A percentile compares a stretch with the other conserved stretches of the same genome.
Conservation (phyloP, 2,329 filamentous ascomycete genomes). For the Chaetomium sp. region DNA sequence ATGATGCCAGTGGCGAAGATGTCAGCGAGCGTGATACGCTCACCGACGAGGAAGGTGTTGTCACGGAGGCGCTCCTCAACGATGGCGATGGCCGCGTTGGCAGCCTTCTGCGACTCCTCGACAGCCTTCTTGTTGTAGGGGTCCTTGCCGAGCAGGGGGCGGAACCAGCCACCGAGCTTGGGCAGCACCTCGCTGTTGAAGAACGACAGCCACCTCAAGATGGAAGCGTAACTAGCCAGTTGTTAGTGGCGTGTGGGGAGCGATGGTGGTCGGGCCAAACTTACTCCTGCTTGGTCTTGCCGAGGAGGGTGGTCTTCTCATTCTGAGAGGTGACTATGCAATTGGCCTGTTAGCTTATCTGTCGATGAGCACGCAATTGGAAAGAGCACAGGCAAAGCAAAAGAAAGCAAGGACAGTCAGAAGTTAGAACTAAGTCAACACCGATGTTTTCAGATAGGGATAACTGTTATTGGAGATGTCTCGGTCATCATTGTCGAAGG, state of each 20-base stretch:
- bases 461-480: constrained; percentile 78
- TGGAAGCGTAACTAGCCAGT: constrained; percentile 69
- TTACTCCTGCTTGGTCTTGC: constrained; percentile 99
- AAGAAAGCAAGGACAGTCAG: constrained; percentile 46
- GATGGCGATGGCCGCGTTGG: constrained; percentile 61
- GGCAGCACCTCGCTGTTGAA: constrained; percentile 82
- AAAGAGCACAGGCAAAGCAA: constrained; percentile 24
- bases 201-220: constrained; percentile 97
- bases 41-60: constrained; percentile 96
- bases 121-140: constrained; percentile 98
- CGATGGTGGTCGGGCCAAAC: constrained; percentile 23
- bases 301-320: constrained; percentile 98
- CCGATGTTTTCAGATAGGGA: constrained; percentile 85
- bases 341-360: constrained; percentile 18
- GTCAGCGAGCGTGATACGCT: constrained; percentile 95
- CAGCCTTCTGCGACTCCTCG: constrained; percentile 67
- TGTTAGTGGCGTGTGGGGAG: constrained; percentile 3
- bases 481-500: constrained; percentile 57
- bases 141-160: constrained; percentile 71
- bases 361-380: constrained; percentile 22
- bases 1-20: constrained; percentile 75
- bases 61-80: constrained; percentile 82
- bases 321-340: constrained; percentile 91
- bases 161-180: constrained; percentile 72
- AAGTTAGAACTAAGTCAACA: constrained; percentile 92